These are phyloP conservation scores for Metschnikowia aberdeeniae DNA, from an alignment of 805 yeast genomes.

Conservation along the genomic window DNA sequence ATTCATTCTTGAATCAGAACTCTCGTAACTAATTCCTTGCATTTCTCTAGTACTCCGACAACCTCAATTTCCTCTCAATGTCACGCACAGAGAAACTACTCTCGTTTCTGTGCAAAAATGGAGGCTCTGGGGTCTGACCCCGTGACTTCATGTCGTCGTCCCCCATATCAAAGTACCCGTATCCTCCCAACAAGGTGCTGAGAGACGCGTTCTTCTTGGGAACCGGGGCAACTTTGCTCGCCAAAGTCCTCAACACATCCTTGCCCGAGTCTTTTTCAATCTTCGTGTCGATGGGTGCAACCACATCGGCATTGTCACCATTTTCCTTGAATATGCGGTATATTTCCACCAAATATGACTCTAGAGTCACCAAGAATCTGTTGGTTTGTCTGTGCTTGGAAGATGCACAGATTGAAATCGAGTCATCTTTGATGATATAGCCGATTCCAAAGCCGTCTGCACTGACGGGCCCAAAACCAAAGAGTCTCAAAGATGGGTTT, in stretches of 20 bases:
- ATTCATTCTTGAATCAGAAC: too few relatives aligned
- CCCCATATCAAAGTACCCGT: conserved; percentile 58
- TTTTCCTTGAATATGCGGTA: conserved; percentile 30
- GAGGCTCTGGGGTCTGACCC: conserved; percentile 57
- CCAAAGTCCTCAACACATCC: conserved; percentile 1
- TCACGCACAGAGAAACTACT: conserved; percentile 46
- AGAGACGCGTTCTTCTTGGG: conserved; percentile 13
- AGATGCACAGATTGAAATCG: conserved; percentile 49
- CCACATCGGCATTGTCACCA: conserved; percentile 13
- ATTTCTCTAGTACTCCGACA: conserved; percentile 52
- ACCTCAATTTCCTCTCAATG: conserved; percentile 60
- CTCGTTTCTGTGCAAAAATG: conserved; percentile 35
- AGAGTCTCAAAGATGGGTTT: conserved; percentile 53
- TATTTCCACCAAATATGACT: conserved; percentile 47
- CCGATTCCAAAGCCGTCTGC: conserved; percentile 59
- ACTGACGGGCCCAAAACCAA: conserved; percentile 59
- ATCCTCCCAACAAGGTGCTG: conserved; percentile 49
- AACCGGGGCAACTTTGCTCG: conserved; percentile 10
- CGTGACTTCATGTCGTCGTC: conserved; percentile 50
- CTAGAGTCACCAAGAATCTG: conserved; percentile 50
- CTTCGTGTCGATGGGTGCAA: conserved; percentile 25
- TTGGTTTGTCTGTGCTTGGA: conserved; percentile 60
- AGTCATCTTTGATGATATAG: conserved; percentile 49
- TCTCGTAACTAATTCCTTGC: too few relatives aligned
- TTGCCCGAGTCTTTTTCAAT: conserved; percentile 12